These are phyloP conservation scores for Aureobasidium sp. DNA, from an alignment of 2,329 filamentous ascomycete genomes.

Conservation along the genomic window DNA sequence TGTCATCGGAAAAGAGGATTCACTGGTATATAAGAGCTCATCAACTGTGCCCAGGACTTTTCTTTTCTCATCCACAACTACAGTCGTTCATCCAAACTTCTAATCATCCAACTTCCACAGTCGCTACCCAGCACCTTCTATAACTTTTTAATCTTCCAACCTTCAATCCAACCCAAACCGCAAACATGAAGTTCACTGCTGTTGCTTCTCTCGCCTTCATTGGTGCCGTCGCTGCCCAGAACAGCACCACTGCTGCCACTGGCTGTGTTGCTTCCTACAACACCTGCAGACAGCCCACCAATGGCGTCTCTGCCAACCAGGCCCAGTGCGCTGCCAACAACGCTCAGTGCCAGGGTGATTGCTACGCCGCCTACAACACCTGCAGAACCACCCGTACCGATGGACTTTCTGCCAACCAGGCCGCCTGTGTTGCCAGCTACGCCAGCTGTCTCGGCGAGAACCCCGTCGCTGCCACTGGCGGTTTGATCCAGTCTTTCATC, in stretches of 20 bases:
- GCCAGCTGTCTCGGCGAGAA: slow-evolving; percentile 14
- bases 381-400: background rate
- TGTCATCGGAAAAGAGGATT: background rate
- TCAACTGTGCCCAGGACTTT: background rate
- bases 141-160: background rate
- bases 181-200: slow-evolving; percentile 9
- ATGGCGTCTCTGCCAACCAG: slow-evolving; percentile 7
- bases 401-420: slow-evolving; percentile 15
- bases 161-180: background rate
- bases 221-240: slow-evolving; percentile 7
- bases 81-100: background rate
- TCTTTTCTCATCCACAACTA: background rate
- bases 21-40: background rate
- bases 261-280: slow-evolving; percentile 7
- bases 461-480: background rate
- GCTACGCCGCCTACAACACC: slow-evolving; percentile 5
- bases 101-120: slow-evolving; percentile 1
- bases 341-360: slow-evolving; percentile 6
- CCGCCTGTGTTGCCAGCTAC: slow-evolving; percentile 5
- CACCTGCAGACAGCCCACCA: background rate
- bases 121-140: slow-evolving; percentile 2
- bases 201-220: slow-evolving; percentile 6
- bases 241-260: slow-evolving; percentile 5
- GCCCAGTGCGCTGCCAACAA: slow-evolving; percentile 1
- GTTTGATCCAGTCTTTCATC: background rate